Conservation (phyloP, 2,329 filamentous ascomycete species). For the Talaromyces marneffei region DNA sequence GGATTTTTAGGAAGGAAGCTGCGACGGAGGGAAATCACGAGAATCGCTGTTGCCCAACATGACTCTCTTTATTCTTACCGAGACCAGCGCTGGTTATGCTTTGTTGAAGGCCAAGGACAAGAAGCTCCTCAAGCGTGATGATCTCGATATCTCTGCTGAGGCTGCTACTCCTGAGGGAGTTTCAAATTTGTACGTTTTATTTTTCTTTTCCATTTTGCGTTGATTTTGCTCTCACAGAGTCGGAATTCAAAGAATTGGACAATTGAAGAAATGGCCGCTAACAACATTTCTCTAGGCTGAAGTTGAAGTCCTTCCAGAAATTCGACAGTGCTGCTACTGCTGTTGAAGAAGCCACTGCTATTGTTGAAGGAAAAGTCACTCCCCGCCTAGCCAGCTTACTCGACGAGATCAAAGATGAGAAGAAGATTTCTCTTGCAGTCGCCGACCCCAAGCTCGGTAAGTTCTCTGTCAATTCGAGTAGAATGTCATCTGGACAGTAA, state of each 20-base stretch:
- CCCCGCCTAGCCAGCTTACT: constrained; percentile 76
- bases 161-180: constrained; percentile 76
- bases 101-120: constrained; percentile 98
- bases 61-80: constrained; percentile 87
- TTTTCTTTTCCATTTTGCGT: not conserved
- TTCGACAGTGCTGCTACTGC: constrained; percentile 90
- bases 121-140: constrained; percentile 88
- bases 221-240: not conserved
- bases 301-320: constrained; percentile 95
- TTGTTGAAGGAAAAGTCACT: constrained; percentile 93
- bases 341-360: constrained; percentile 78
- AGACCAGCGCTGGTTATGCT: constrained; percentile 95
- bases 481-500: constrained; percentile 4
- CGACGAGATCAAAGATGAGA: constrained; percentile 89
- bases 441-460: constrained; percentile 80
- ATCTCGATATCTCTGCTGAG: constrained; percentile 69
- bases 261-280: constrained; percentile 14
- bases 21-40: constrained; percentile 18
- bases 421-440: constrained; percentile 91
- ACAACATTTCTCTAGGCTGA: constrained; percentile 54
- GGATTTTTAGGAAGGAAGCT: constrained; percentile 16
- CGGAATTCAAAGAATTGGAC: not conserved
- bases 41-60: constrained; percentile 49
- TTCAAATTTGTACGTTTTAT: constrained; percentile 67
- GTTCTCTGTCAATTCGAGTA: constrained; percentile 15